Evolutionary conservation across 169 alveolate species (phyloP), one percentile per base, ranked within the genome.

Genomic region (Eimeria praecox): DNA sequence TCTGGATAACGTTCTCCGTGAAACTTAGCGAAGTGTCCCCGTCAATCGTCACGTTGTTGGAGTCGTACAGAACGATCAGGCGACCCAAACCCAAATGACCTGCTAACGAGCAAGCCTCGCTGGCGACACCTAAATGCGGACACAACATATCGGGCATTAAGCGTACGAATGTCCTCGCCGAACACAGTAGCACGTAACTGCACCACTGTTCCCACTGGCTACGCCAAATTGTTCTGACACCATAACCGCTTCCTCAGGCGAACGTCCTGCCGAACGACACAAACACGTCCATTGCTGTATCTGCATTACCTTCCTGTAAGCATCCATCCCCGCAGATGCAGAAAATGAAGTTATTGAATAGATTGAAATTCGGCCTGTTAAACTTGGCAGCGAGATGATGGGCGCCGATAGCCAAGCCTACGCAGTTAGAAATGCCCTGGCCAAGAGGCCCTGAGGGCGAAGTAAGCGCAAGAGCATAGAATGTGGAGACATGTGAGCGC

Each of bases 321-420:
- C 98, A 98, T 66, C 98, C 98, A 88, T 98, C 98, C 16, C 98
- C 98, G 94, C 98, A 97, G 69, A 96, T 77, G 77, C 95, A 96
- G 89, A 40, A 94, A 80, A 89, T 82, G 77, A 54, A 86, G 95
- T 96, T 96, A 87, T 98, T 97, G 96, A 98, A 97, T 49, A 98
- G 88, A 80, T 95, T 89, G 94, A 95, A 96, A 44, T 96, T 97
- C 46, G 96, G 90, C 80, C 94, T 96, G 96, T 97, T 97, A 97
- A 94, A 97, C 73, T 97, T 97, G 18, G 97, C 98, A 3, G 98
- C 97, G 92, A 97, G 49, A 86, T 97, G 97, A 73, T 97, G 97
- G 35, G 97, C 97, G 24, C 97, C 97, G 77, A 97, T 96, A 33
- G 98, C 98, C 97, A 98, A 89, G n/a, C 98, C 98, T 46, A 97